Evolutionary conservation across 257 asterid species (phyloP).

Genomic region (Fraxinus quadrangulata): DNA sequence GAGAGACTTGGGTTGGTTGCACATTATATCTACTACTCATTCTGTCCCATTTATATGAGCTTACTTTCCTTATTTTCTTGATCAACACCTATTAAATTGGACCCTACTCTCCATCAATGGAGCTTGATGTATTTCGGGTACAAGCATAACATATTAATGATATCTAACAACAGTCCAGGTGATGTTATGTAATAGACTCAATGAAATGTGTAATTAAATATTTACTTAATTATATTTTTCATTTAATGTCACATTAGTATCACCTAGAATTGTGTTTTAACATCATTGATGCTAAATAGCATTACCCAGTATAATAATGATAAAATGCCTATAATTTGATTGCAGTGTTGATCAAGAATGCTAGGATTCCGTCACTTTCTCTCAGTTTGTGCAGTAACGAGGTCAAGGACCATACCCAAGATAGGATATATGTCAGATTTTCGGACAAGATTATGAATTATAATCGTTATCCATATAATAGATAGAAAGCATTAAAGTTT

Average conservation of each 20-base stretch:
- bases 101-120: slow-evolving; percentile 8
- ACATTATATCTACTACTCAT: background rate
- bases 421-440: background rate
- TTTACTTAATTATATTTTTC: no score
- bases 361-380: slow-evolving; percentile 2
- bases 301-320: no score
- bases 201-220: no score
- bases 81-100: background rate
- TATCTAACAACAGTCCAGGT: no score
- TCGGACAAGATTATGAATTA: background rate
- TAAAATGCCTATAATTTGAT: background rate
- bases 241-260: no score
- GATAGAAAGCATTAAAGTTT: background rate
- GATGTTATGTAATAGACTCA: no score
- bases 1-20: background rate
- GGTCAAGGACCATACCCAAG: background rate
- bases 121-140: background rate
- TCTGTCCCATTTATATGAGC: no score
- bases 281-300: no score
- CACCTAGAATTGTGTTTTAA: no score
- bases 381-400: background rate
- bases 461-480: background rate
- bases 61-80: background rate
- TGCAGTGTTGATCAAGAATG: background rate
- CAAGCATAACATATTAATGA: background rate